These are phyloP conservation scores for Colletotrichum acutatum DNA, from an alignment of 2,329 filamentous ascomycete genomes.

Conservation along the genomic window DNA sequence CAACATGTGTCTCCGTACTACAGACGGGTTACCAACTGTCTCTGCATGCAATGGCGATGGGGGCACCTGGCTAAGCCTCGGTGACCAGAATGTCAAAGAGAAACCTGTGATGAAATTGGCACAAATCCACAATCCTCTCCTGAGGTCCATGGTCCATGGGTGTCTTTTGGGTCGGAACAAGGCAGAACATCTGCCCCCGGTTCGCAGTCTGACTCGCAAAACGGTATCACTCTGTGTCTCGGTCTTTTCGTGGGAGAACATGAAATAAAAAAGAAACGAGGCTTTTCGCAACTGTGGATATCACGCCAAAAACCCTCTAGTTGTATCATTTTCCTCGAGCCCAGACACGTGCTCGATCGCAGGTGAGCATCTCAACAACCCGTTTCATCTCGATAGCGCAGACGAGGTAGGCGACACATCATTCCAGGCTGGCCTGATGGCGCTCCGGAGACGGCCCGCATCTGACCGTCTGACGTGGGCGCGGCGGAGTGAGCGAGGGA, in stretches of 20 bases:
- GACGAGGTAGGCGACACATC: background rate
- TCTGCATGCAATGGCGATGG: background rate
- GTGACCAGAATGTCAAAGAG: background rate
- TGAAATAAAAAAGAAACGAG: background rate
- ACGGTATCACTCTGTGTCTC: background rate
- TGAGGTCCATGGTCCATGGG: background rate
- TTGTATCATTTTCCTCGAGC: background rate
- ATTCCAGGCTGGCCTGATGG: background rate
- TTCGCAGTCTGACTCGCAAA: constrained; percentile 17
- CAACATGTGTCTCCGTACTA: background rate
- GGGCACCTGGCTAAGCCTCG: background rate
- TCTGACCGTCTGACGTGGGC: background rate
- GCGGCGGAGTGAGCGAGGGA: background rate
- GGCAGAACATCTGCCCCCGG: constrained; percentile 14
- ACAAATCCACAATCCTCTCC: constrained; percentile 14
- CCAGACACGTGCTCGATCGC: constrained; percentile 10
- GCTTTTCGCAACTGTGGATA: background rate
- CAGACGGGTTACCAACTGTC: background rate
- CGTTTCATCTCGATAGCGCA: background rate
- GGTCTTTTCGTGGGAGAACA: background rate
- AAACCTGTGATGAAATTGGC: background rate
- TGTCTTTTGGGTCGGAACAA: constrained; percentile 3
- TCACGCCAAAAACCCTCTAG: background rate
- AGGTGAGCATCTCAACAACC: background rate
- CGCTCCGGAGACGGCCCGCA: background rate